Percentiles rank a stretch among this genome's conserved stretches.
phyloP scores from a whole-genome alignment of 228 moss, liverwort and hornwort species.

The Sphagnum fallax region DNA sequence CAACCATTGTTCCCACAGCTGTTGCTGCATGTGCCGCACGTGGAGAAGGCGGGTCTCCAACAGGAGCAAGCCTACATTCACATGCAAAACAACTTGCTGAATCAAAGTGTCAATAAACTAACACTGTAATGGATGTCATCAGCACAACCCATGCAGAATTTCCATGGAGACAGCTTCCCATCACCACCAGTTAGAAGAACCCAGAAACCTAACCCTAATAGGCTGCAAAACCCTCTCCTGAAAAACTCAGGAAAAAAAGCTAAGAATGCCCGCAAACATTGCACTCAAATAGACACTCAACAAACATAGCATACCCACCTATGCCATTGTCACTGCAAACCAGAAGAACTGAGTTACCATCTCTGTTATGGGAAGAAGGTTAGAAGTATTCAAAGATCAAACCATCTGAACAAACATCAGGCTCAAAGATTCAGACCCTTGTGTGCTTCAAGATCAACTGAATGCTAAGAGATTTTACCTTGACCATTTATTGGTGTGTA shows the following conservation, averaged over 20 bases:
- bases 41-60: constrained; percentile 87
- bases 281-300: no score
- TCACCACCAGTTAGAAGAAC: background rate
- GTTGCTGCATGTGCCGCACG: constrained; percentile 89
- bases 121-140: background rate
- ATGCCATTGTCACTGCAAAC: no score
- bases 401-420: no score
- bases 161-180: background rate
- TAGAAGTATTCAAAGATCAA: no score
- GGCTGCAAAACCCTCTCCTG: background rate
- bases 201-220: background rate
- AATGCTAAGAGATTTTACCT: constrained; percentile 25
- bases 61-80: constrained; percentile 49
- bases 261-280: background rate
- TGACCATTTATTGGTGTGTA: constrained; percentile 64
- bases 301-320: background rate
- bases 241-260: background rate
- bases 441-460: background rate
- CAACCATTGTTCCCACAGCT: constrained; percentile 85
- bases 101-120: background rate
- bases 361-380: no score
- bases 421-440: no score
- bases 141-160: background rate
- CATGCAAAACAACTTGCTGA: background rate
- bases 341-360: background rate